Evolutionary conservation across 371 early-diverging fungal species (phyloP), one percentile per base, ranked within the genome.

Genomic region (Rhizopus microsporus): DNA sequence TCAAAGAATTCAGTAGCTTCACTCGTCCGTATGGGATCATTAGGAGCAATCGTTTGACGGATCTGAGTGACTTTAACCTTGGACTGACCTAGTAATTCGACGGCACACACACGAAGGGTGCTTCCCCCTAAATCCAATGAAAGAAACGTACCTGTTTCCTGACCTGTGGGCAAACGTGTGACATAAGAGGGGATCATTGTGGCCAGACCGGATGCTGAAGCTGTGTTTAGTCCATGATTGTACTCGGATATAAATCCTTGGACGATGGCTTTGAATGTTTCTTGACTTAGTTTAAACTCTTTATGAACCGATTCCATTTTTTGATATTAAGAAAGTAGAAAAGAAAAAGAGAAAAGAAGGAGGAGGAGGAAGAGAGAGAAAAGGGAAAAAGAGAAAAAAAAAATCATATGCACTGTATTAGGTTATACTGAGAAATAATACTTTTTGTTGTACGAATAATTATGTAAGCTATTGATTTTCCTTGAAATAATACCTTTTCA

Each of bases 101-200:
- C 50, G 44, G 50, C 82, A 67, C 92, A 92, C 1, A 96, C 93
- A 9, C 98, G 87, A 59, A 96, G 80, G 68, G 94, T 92, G 44
- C 94, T 92, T 49, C 96, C 96, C 47, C 96, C 98, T 17, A 96
- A 72, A 71, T 96, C 96, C 51, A 97, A 78, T 6, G 94, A 94
- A 43, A 97, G 81, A 67, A 83, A 93, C 12, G 80, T 77, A 43
- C 96, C 96, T 17, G 67, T 82, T 66, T 96, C 96, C 60, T 82
- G 62, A 34, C 94, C 94, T 12, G 84, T 87, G 7, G 95, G 95
- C 10, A 83, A 75, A 15, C 84, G 76, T 23, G 81, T 79, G 46
- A 96, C 93, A 75, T 80, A 95, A n/a, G 92, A 88, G 12, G 96
- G 95, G 58, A 95, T 82, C 82, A 74, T 77, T 32, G 78, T 54